A percentile compares a stretch with the other conserved stretches of the same genome.
phyloP scores from a whole-genome alignment of 768 basidiomycete species.

The Terana coerulea region DNA sequence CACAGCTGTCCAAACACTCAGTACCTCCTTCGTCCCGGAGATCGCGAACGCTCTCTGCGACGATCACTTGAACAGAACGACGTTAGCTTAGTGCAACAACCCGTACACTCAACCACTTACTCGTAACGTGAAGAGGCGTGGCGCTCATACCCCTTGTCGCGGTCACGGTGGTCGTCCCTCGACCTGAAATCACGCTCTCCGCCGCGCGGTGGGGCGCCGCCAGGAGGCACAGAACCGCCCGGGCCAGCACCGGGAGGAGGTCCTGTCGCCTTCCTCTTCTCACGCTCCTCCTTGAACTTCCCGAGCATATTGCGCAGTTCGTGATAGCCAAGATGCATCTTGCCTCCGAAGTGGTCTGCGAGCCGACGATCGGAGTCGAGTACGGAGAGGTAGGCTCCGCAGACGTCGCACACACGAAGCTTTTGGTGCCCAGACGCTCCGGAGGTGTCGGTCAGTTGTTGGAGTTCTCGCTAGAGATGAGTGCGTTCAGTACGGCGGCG shows the following conservation, averaged over 20 bases:
- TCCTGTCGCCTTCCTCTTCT: slow-evolving; percentile 55
- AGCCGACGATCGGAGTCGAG: slow-evolving; percentile 97
- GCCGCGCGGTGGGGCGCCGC: slow-evolving; percentile 37
- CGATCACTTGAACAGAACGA: slow-evolving; percentile 19
- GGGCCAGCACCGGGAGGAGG: slow-evolving; percentile 31
- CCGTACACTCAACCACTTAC: slow-evolving; percentile 41
- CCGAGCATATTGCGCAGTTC: slow-evolving; percentile 92
- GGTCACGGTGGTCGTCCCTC: slow-evolving; percentile 62
- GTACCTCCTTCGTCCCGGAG: slow-evolving; percentile 27
- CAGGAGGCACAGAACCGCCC: slow-evolving; percentile 29
- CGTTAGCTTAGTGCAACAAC: slow-evolving; percentile 5
- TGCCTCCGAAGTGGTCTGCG: slow-evolving; percentile 99
- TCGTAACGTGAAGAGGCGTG: slow-evolving; percentile 70
- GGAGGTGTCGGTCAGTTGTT: slow-evolving; percentile 95
- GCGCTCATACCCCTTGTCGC: slow-evolving; percentile 67
- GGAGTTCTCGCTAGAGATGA: slow-evolving; percentile 72
- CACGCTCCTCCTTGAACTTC: slow-evolving; percentile 89
- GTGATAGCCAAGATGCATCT: slow-evolving; percentile 99
- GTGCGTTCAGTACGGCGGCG: background rate
- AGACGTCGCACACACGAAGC: slow-evolving; percentile 98
- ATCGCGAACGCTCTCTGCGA: slow-evolving; percentile 28
- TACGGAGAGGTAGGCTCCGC: slow-evolving; percentile 98
- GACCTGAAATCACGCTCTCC: slow-evolving; percentile 53
- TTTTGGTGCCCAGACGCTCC: slow-evolving; percentile 99
- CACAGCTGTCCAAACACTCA: slow-evolving; percentile 10